Conservation (phyloP, 1,139 yeast genomes). For the Suhomyces guaymorum region DNA sequence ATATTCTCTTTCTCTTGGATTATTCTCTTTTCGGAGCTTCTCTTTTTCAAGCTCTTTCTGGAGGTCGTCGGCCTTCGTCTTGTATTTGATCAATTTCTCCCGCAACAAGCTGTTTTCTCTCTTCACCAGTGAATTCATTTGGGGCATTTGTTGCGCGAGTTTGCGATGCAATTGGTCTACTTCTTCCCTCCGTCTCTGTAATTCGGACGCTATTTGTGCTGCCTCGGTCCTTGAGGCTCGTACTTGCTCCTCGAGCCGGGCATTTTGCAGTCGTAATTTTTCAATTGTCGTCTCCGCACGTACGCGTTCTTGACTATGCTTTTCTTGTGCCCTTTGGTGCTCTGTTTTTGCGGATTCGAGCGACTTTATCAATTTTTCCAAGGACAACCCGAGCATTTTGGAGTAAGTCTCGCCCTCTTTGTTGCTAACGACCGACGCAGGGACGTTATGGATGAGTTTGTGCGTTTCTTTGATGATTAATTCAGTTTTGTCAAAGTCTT, state of each 20-base stretch:
- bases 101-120: constrained; percentile 35
- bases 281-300: background rate
- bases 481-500: constrained; percentile 25
- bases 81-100: constrained; percentile 37
- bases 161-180: constrained; percentile 15
- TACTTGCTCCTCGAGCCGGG: constrained; percentile 2
- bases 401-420: constrained; percentile 32
- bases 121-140: constrained; percentile 19
- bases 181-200: constrained; percentile 16
- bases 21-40: background rate
- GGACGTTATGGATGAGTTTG: constrained; percentile 26
- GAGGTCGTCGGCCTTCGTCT: constrained; percentile 28
- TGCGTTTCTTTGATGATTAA: constrained; percentile 34
- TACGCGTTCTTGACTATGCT: background rate
- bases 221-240: constrained; percentile 6
- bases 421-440: constrained; percentile 23
- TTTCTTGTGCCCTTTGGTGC: constrained; percentile 20
- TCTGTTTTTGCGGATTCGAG: constrained; percentile 21
- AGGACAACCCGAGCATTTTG: constrained; percentile 23
- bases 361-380: constrained; percentile 25
- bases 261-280: constrained; percentile 6
- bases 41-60: constrained; percentile 11
- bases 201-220: too few species aligned
- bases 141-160: constrained; percentile 16
- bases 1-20: too few species aligned